phyloP scores from a whole-genome alignment of 2,329 filamentous ascomycete genomes.

The Cercospora sp. region DNA sequence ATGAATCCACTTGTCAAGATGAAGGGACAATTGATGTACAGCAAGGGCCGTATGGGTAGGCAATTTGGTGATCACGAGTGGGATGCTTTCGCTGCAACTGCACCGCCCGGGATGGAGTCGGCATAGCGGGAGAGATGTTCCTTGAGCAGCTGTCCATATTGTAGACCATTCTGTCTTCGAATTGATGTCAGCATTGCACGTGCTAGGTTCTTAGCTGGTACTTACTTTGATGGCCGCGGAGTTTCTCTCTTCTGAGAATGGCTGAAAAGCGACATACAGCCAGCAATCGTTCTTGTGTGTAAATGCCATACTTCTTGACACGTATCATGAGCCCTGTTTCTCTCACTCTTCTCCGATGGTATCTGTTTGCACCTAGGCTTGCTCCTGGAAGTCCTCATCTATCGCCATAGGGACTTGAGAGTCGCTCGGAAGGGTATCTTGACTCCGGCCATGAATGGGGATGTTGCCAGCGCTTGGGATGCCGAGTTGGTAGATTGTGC shows the following conservation, averaged over 20 bases:
- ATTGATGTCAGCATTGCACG: neutral
- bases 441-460: slow-evolving; percentile 8
- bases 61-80: slow-evolving; percentile 2
- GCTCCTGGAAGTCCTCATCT: neutral
- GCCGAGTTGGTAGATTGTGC: neutral
- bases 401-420: slow-evolving; percentile 7
- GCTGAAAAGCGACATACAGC: neutral
- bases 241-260: neutral
- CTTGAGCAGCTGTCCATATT: neutral
- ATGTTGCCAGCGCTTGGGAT: slow-evolving; percentile 4
- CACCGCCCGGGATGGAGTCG: neutral
- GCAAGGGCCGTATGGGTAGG: slow-evolving; percentile 23
- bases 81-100: slow-evolving; percentile 9
- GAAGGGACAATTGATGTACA: slow-evolving; percentile 21
- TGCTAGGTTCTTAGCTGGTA: neutral
- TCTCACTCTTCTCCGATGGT: neutral
- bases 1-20: slow-evolving; percentile 19
- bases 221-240: neutral
- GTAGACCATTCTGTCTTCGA: neutral
- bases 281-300: neutral
- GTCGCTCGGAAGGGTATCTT: slow-evolving; percentile 9
- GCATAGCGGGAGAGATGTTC: neutral
- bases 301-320: neutral
- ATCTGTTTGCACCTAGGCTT: neutral
- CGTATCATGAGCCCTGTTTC: neutral